Evolutionary conservation across 148 eudicot genomes (phyloP).

Genomic region (Rhododendron simsii): DNA sequence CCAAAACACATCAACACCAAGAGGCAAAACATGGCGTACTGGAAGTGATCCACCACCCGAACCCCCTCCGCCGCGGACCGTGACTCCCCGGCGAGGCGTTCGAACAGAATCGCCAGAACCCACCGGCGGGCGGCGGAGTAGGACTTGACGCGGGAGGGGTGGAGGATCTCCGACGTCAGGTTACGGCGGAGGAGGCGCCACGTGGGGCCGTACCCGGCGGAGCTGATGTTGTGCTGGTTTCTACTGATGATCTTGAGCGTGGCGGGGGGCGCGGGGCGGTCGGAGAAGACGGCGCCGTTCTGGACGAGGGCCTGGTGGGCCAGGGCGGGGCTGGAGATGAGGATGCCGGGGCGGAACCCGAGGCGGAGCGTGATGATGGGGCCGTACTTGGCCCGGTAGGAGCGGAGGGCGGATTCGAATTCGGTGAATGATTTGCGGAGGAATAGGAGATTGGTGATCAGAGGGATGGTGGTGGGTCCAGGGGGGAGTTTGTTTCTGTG

Average conservation of each 20-base stretch:
- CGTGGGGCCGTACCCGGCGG: slow-evolving; percentile 23
- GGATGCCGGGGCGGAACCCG: slow-evolving; percentile 10
- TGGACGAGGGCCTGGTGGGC: slow-evolving; percentile 19
- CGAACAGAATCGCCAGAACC: slow-evolving; percentile 41
- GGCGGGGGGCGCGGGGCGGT: not conserved
- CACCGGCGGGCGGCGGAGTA: slow-evolving; percentile 48
- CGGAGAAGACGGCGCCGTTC: slow-evolving; percentile 48
- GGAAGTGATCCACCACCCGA: slow-evolving; percentile 55
- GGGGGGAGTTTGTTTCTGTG: slow-evolving; percentile 39
- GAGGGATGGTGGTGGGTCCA: slow-evolving; percentile 38
- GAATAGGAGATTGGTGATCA: slow-evolving; percentile 32
- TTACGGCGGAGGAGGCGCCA: slow-evolving; percentile 73
- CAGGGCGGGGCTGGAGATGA: not conserved
- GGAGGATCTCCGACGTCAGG: slow-evolving; percentile 53
- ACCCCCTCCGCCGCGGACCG: slow-evolving; percentile 4
- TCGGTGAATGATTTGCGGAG: slow-evolving; percentile 38
- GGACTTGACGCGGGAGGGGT: slow-evolving; percentile 40
- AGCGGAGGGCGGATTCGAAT: slow-evolving; percentile 32
- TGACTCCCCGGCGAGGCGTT: slow-evolving; percentile 19
- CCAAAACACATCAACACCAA: slow-evolving; percentile 70
- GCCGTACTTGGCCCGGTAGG: slow-evolving; percentile 32
- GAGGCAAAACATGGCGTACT: slow-evolving; percentile 57
- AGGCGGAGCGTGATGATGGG: slow-evolving; percentile 21
- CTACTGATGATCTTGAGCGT: not conserved
- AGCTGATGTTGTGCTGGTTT: slow-evolving; percentile 11